A percentile compares a stretch with the other conserved stretches of the same genome.
phyloP scores from a whole-genome alignment of 169 alveolate species.

The Perkinsus marinus region DNA sequence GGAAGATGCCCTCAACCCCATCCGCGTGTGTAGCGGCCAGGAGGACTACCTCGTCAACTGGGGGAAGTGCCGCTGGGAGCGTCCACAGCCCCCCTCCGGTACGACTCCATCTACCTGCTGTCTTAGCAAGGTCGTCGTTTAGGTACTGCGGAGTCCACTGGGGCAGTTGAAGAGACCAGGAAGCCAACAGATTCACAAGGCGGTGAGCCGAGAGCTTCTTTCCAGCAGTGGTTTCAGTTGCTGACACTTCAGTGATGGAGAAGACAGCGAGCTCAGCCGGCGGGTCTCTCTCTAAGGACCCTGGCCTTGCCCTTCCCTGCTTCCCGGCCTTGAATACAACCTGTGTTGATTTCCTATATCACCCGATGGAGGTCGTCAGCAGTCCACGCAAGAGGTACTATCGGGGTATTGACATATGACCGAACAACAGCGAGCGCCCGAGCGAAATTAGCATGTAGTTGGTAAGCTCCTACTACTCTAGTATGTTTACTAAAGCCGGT shows the following conservation, averaged over 20 bases:
- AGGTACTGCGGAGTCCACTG: background rate
- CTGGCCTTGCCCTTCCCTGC: background rate
- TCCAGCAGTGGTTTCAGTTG: background rate
- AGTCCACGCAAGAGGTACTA: background rate
- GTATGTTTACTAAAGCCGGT: too few relatives aligned
- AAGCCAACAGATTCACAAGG: background rate
- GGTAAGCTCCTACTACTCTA: too few relatives aligned
- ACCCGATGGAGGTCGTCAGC: background rate
- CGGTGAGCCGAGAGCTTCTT: background rate
- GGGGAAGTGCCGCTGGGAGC: background rate
- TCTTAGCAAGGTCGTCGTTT: background rate
- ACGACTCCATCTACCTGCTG: background rate
- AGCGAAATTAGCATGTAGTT: too few relatives aligned
- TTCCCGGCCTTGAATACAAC: background rate
- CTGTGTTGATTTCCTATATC: background rate
- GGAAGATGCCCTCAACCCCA: background rate
- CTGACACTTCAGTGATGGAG: background rate
- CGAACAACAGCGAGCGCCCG: too few relatives aligned
- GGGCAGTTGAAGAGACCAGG: background rate
- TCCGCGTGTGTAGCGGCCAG: background rate
- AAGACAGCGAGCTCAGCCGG: background rate
- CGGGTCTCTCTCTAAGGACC: background rate
- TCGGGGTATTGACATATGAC: too few relatives aligned
- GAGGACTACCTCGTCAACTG: background rate
- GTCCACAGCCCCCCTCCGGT: background rate